Evolutionary conservation across 768 basidiomycete genomes (phyloP), one percentile per base, ranked within the genome.

Genomic region (Xerocomellus amylosporus): DNA sequence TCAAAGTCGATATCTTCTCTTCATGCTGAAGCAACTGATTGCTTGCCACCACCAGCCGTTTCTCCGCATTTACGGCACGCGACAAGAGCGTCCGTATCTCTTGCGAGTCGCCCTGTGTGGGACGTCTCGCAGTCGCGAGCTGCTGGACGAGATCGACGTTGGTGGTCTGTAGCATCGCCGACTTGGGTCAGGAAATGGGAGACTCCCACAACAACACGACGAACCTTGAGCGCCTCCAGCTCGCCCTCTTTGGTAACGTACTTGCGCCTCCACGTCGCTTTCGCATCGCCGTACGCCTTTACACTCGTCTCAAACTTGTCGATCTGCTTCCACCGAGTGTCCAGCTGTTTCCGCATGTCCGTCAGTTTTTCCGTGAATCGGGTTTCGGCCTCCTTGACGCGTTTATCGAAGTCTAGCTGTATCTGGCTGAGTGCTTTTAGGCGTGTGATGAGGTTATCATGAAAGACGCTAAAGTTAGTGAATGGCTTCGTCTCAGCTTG

Each of bases 401-500:
- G 83, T 64, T 84, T 88, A 65, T 98, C 94, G 65, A 96, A 97
- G 62, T 93, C 86, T 30, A 81, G 70, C 68, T 93, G 87, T 34
- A 98, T 88, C 59, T 91, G 85, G 50, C 84, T 88, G 54, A 98
- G 81, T 0, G 85, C 78, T 65, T 93, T 93, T 28, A 99, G 78
- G 13, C 95, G 83, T 2, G 85, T 83, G 65, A 97, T 88, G 22
- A 99, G 82, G 62, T 93, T 94, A 71, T 97, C 94, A 62, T 96
- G 91, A 78, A 99, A 97, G 51, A 93, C 87, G 59, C 81, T 76
- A 64, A 98, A 97, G 72, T 96, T 96, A 20, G 93, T 92, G 73
- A 92, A 93, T 0, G 93, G 93, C 64, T 93, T 94, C 0, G 92
- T 91, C 68, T 93, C 90, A 0, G 84, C 85, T 57, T 87, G 82